phyloP scores from a whole-genome alignment of 306 rosid genomes.

The Chamaecrista fasciculata region DNA sequence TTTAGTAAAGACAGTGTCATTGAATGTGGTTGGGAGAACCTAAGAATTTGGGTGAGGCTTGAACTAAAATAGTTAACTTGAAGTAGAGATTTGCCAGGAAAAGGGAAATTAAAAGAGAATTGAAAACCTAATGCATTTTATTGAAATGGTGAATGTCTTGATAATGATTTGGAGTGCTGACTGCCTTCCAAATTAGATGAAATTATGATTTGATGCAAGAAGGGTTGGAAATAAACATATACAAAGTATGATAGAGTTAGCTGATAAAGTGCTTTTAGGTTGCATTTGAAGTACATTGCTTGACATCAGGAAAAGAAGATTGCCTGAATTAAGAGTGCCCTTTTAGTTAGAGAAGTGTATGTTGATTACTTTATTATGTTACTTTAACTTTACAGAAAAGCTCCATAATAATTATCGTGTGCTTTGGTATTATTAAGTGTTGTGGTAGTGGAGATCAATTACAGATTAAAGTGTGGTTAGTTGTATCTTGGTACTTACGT shows the following conservation, averaged over 20 bases:
- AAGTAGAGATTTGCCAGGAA: not conserved
- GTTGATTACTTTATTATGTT: not conserved
- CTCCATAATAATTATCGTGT: too few relatives aligned
- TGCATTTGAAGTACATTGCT: not conserved
- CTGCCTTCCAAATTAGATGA: not conserved
- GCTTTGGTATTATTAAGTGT: not conserved
- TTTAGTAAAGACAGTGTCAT: not conserved
- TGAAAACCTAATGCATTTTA: not conserved
- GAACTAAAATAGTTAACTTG: not conserved
- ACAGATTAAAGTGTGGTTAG: not conserved
- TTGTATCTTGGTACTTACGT: not conserved
- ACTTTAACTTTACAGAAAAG: not conserved
- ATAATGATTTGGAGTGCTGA: not conserved
- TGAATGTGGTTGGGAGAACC: slow-evolving; percentile 11
- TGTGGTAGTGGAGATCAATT: not conserved
- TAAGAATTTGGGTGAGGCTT: not conserved
- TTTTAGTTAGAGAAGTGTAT: not conserved
- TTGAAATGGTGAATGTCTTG: not conserved
- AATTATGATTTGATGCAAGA: not conserved
- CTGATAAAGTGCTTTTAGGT: not conserved
- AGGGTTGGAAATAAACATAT: not conserved
- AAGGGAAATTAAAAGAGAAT: not conserved
- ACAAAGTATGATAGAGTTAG: not conserved
- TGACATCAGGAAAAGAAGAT: not conserved
- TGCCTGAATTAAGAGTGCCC: not conserved